Evolutionary conservation across 1,139 yeast species (phyloP).

Genomic region (Scheffersomyces titani): DNA sequence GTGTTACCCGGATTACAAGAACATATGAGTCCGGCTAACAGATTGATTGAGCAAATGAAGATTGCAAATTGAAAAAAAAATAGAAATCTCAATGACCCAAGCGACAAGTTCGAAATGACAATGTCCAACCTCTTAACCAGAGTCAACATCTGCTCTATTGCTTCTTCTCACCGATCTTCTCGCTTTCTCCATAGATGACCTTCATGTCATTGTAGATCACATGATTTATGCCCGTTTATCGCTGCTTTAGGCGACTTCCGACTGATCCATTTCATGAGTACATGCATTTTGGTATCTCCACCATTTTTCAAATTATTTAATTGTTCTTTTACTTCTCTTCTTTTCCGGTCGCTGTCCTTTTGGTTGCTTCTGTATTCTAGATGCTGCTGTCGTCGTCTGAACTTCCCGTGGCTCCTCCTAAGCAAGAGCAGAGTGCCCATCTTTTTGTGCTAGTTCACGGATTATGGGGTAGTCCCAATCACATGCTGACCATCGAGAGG

Average conservation of each 20-base stretch:
- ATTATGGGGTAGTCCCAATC: slow-evolving; percentile 82
- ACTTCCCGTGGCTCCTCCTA: not conserved
- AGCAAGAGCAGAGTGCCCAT: slow-evolving; percentile 41
- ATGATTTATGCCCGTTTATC: not conserved
- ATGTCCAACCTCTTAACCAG: not conserved
- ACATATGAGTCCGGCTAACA: not conserved
- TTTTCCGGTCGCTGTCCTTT: not conserved
- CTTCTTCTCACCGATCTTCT: not conserved
- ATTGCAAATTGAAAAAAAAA: no score
- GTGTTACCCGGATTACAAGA: not conserved
- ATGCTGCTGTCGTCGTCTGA: not conserved
- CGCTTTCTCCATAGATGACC: no score
- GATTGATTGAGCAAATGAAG: not conserved
- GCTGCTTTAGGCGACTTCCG: not conserved
- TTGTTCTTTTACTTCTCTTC: not conserved
- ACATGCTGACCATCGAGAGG: slow-evolving; percentile 62
- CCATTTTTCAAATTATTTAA: not conserved
- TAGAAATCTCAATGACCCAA: not conserved
- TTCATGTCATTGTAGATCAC: not conserved
- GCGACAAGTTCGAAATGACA: not conserved
- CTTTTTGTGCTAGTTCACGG: slow-evolving; percentile 84
- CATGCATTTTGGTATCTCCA: not conserved
- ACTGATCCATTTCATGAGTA: not conserved
- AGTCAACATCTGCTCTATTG: not conserved
- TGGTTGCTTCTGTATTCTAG: not conserved